Evolutionary conservation across 2,329 filamentous ascomycete genomes (phyloP).

Genomic region (Whalleya microplaca): DNA sequence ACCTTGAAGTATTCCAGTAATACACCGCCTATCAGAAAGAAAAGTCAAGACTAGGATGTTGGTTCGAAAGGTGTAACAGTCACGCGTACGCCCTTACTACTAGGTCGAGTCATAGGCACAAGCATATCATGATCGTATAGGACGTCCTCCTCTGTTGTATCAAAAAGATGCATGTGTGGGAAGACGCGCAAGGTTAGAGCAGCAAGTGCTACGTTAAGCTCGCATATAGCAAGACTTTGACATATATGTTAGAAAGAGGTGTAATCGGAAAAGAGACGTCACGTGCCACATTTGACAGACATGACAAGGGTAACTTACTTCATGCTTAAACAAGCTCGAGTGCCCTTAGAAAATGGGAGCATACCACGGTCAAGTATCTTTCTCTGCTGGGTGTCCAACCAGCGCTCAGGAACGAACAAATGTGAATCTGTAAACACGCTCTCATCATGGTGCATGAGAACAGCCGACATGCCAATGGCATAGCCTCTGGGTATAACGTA

Average conservation of each 20-base stretch:
- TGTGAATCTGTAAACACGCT: conserved; percentile 42
- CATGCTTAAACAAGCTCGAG: conserved; percentile 46
- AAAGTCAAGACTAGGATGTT: not conserved
- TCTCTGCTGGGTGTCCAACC: conserved; percentile 39
- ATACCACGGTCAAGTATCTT: conserved; percentile 43
- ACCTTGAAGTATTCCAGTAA: too few relatives aligned
- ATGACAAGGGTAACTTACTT: conserved; percentile 32
- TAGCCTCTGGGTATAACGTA: conserved; percentile 43
- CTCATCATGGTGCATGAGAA: conserved; percentile 45
- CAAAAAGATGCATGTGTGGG: conserved; percentile 31
- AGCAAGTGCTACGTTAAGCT: conserved; percentile 32
- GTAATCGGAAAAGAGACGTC: not conserved
- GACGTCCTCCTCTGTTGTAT: conserved; percentile 35
- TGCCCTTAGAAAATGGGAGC: conserved; percentile 47
- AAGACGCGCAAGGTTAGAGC: conserved; percentile 34
- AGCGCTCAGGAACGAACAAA: conserved; percentile 46
- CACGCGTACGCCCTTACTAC: conserved; percentile 21
- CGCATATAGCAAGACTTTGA: conserved; percentile 26
- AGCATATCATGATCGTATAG: conserved; percentile 36
- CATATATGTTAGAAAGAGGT: not conserved
- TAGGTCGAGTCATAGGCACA: conserved; percentile 21
- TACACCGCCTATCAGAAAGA: too few relatives aligned
- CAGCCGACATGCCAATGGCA: conserved; percentile 43
- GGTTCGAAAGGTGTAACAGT: conserved; percentile 24
- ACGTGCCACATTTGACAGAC: not conserved